These are phyloP conservation scores for Grosmannia clavigera DNA, from an alignment of 2,329 filamentous ascomycete species.

Conservation along the genomic window DNA sequence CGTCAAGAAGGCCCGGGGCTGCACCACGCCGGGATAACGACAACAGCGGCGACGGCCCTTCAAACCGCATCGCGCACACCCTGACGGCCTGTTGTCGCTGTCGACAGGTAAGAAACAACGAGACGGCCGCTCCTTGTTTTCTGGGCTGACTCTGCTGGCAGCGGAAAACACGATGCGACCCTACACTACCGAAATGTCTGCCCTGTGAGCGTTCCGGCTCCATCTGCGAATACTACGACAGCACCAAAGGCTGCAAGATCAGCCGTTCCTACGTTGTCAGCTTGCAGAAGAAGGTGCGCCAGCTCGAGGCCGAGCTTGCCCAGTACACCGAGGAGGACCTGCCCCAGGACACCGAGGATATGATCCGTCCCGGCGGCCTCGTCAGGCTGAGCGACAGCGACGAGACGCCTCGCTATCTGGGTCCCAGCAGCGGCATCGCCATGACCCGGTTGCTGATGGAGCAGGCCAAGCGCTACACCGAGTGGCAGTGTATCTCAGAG, in stretches of 20 bases:
- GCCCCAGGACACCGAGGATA: slow-evolving; percentile 64
- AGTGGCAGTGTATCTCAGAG: slow-evolving; percentile 82
- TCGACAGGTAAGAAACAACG: slow-evolving; percentile 45
- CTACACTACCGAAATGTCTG: slow-evolving; percentile 77
- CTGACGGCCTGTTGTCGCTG: slow-evolving; percentile 71
- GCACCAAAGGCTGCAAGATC: slow-evolving; percentile 72
- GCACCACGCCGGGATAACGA: slow-evolving; percentile 6
- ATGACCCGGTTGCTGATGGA: slow-evolving; percentile 95
- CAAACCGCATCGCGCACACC: slow-evolving; percentile 58
- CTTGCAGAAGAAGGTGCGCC: slow-evolving; percentile 74
- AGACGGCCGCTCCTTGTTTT: slow-evolving; percentile 11
- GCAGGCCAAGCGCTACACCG: slow-evolving; percentile 85
- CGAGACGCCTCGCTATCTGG: slow-evolving; percentile 77
- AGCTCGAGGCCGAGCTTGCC: slow-evolving; percentile 69
- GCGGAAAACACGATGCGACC: slow-evolving; percentile 95
- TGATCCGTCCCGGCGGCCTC: slow-evolving; percentile 75
- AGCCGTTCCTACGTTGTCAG: slow-evolving; percentile 86
- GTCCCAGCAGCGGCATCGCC: slow-evolving; percentile 87
- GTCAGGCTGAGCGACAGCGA: slow-evolving; percentile 77
- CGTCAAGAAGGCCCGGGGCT: not conserved
- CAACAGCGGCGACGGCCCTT: slow-evolving; percentile 6
- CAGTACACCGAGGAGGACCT: slow-evolving; percentile 68
- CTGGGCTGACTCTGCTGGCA: slow-evolving; percentile 24
- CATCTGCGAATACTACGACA: slow-evolving; percentile 90
- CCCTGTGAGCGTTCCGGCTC: slow-evolving; percentile 89